Evolutionary conservation across 345 rosid genomes (phyloP).

Genomic region (Mercurialis annua): DNA sequence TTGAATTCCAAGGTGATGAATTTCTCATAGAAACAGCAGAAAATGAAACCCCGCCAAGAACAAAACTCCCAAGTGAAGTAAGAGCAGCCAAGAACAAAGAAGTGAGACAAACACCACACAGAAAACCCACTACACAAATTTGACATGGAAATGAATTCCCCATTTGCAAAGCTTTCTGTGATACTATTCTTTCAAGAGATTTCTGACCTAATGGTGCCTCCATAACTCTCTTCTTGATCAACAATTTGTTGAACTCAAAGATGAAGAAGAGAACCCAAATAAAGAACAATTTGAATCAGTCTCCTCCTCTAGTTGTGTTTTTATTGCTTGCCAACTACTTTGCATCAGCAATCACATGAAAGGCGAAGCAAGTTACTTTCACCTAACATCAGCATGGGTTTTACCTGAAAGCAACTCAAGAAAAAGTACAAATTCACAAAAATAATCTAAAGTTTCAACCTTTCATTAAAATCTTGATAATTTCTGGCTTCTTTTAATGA

Average conservation of each 20-base stretch:
- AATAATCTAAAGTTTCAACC: constrained; percentile 18
- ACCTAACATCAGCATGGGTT: constrained; percentile 6
- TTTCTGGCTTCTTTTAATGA: background rate
- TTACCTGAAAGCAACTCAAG: constrained; percentile 18
- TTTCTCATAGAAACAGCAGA: constrained; percentile 37
- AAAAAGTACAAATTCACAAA: constrained; percentile 11
- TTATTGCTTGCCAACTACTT: constrained; percentile 18
- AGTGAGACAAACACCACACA: constrained; percentile 83
- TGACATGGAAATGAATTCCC: constrained; percentile 89
- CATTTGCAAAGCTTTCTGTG: constrained; percentile 80
- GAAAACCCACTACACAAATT: constrained; percentile 83
- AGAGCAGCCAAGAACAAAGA: constrained; percentile 79
- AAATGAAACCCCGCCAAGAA: constrained; percentile 49
- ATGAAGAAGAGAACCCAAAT: background rate
- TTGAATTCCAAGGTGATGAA: constrained; percentile 60
- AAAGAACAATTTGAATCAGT: background rate
- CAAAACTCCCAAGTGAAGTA: constrained; percentile 65
- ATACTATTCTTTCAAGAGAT: constrained; percentile 71
- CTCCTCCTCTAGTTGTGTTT: background rate
- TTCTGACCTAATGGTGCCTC: constrained; percentile 55
- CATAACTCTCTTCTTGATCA: constrained; percentile 25
- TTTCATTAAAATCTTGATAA: constrained; percentile 9
- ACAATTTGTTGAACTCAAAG: background rate
- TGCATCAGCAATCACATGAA: constrained; percentile 29
- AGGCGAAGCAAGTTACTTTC: background rate